phyloP scores from a whole-genome alignment of 2,329 filamentous ascomycete genomes.

The Ceratocystis papillata region DNA sequence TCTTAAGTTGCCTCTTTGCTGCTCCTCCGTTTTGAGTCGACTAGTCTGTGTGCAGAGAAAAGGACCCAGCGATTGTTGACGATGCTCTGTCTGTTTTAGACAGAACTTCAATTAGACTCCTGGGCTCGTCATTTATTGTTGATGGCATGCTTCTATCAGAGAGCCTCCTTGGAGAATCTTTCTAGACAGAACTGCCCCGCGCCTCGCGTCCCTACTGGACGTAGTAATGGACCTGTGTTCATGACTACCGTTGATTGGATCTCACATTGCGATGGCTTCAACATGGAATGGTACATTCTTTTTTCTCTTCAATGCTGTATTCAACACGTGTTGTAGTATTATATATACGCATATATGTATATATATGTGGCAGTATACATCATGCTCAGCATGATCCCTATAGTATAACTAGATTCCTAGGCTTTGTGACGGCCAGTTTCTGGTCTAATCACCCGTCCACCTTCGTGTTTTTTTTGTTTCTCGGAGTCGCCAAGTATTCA shows the following conservation, averaged over 20 bases:
- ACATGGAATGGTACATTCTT: slow-evolving; percentile 22
- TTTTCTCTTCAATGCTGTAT: neutral
- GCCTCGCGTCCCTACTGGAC: slow-evolving; percentile 17
- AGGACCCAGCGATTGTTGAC: slow-evolving; percentile 37
- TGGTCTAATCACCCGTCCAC: neutral
- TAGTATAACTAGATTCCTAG: neutral
- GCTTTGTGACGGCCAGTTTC: neutral
- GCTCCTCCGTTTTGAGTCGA: slow-evolving; percentile 73
- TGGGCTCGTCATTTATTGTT: slow-evolving; percentile 22
- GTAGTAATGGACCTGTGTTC: slow-evolving; percentile 15
- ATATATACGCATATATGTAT: neutral
- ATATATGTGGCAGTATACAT: neutral
- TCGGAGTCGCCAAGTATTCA: neutral
- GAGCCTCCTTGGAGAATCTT: slow-evolving; percentile 22
- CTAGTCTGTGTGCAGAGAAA: slow-evolving; percentile 94
- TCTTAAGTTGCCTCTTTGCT: slow-evolving; percentile 89
- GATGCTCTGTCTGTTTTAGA: slow-evolving; percentile 43
- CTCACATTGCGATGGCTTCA: slow-evolving; percentile 15
- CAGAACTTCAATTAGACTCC: slow-evolving; percentile 26
- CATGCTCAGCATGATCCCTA: too few species aligned
- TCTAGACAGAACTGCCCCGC: slow-evolving; percentile 17
- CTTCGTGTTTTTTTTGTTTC: neutral
- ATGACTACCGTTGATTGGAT: neutral
- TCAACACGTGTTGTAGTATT: neutral
- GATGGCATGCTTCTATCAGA: slow-evolving; percentile 16